A percentile compares a stretch with the other conserved stretches of the same genome.
Conservation (phyloP, 306 rosid genomes). For the barrel medic (Medicago truncatula) region DNA sequence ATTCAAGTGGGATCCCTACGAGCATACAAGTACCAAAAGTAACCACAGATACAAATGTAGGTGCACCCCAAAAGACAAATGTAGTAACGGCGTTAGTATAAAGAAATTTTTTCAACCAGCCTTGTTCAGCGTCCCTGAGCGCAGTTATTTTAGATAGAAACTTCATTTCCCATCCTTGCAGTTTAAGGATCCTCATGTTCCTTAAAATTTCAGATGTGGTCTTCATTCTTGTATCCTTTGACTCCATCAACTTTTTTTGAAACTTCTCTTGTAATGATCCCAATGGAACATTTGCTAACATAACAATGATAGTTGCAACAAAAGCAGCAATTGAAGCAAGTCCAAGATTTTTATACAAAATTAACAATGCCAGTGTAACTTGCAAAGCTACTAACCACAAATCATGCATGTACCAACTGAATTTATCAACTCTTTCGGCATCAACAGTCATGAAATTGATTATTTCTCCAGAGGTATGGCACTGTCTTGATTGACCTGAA, state of each 20-base stretch:
- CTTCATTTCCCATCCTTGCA: slow-evolving; percentile 80
- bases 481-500: slow-evolving; percentile 54
- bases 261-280: slow-evolving; percentile 52
- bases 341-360: slow-evolving; percentile 60
- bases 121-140: slow-evolving; percentile 50
- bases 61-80: slow-evolving; percentile 58
- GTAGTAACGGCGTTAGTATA: slow-evolving; percentile 43
- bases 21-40: slow-evolving; percentile 58
- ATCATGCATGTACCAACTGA: slow-evolving; percentile 53
- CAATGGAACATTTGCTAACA: slow-evolving; percentile 61
- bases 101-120: slow-evolving; percentile 54
- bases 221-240: slow-evolving; percentile 65
- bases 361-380: slow-evolving; percentile 48
- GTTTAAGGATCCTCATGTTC: slow-evolving; percentile 68
- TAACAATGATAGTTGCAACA: slow-evolving; percentile 50
- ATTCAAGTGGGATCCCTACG: slow-evolving; percentile 59
- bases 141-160: slow-evolving; percentile 52
- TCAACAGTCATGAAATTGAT: slow-evolving; percentile 62
- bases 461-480: slow-evolving; percentile 58
- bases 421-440: slow-evolving; percentile 57
- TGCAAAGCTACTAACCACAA: slow-evolving; percentile 52
- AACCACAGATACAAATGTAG: slow-evolving; percentile 58
- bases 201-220: slow-evolving; percentile 64
- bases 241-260: slow-evolving; percentile 60
- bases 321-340: slow-evolving; percentile 57